phyloP scores from a whole-genome alignment of 495 filamentous ascomycete species.

The Penicillium subrubescens region DNA sequence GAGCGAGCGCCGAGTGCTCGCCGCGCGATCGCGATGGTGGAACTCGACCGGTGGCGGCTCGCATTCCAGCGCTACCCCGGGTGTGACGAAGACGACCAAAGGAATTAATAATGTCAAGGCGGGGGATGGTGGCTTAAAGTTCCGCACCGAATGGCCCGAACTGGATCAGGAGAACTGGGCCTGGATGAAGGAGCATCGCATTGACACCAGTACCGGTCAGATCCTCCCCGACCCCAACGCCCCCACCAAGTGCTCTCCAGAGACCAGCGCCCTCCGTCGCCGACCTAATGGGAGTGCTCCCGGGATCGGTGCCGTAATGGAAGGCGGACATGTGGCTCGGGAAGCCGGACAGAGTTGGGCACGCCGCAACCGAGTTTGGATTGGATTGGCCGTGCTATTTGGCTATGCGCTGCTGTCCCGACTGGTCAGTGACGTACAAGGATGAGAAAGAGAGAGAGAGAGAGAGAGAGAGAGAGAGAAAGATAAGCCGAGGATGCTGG shows the following conservation, averaged over 20 bases:
- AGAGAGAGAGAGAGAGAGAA: no score
- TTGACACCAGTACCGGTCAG: slow-evolving; percentile 78
- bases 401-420: slow-evolving; percentile 78
- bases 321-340: slow-evolving; percentile 69
- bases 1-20: slow-evolving; percentile 75
- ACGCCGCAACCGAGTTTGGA: slow-evolving; percentile 70
- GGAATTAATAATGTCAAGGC: slow-evolving; percentile 72
- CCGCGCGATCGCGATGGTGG: slow-evolving; percentile 88
- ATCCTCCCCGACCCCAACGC: slow-evolving; percentile 48
- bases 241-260: slow-evolving; percentile 55
- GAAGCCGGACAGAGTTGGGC: slow-evolving; percentile 83
- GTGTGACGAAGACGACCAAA: slow-evolving; percentile 46
- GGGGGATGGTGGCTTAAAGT: slow-evolving; percentile 91
- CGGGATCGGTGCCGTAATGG: slow-evolving; percentile 77
- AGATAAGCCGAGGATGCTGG: slow-evolving; percentile 1
- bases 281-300: slow-evolving; percentile 67
- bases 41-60: slow-evolving; percentile 95
- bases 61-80: slow-evolving; percentile 51
- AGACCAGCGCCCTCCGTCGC: slow-evolving; percentile 67
- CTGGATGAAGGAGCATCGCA: slow-evolving; percentile 82
- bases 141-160: slow-evolving; percentile 86
- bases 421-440: slow-evolving; percentile 61
- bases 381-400: slow-evolving; percentile 68
- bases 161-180: slow-evolving; percentile 88
- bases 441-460: slow-evolving; percentile 20